phyloP scores from a whole-genome alignment of 179 eudicot genomes.

The Spergularia azorica region DNA sequence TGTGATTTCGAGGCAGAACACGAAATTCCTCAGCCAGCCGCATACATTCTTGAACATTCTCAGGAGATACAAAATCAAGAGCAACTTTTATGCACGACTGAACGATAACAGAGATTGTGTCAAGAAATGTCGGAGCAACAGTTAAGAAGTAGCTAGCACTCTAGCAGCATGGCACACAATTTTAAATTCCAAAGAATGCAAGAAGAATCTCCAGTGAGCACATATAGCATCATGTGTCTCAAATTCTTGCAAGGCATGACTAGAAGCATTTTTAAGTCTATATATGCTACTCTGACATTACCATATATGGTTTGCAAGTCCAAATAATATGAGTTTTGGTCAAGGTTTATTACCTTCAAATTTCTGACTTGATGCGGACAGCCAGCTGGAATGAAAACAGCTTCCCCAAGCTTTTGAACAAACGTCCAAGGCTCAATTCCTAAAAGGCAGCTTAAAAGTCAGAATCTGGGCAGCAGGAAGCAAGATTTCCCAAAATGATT shows the following conservation, averaged over 20 bases:
- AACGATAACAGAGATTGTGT: not conserved
- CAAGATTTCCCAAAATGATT: not conserved
- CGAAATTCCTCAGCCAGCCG: constrained; percentile 63
- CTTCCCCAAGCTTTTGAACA: constrained; percentile 83
- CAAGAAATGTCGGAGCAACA: not conserved
- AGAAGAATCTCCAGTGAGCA: not conserved
- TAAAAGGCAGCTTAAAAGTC: constrained; percentile 21
- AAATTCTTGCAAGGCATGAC: too few relatives aligned
- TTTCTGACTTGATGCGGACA: constrained; percentile 95
- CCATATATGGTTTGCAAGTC: too few relatives aligned
- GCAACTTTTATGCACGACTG: constrained; percentile 84
- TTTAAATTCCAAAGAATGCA: not conserved
- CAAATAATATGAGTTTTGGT: not conserved
- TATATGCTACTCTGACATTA: too few relatives aligned
- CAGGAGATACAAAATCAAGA: constrained; percentile 75
- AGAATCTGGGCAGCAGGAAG: not conserved
- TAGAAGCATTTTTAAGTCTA: too few relatives aligned
- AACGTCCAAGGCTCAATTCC: constrained; percentile 96
- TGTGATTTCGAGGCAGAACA: constrained; percentile 48
- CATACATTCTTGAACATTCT: constrained; percentile 55
- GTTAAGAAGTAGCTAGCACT: not conserved
- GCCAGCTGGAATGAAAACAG: constrained; percentile 91
- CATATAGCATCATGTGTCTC: too few relatives aligned
- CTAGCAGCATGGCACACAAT: not conserved
- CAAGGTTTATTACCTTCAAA: constrained; percentile 46